These are phyloP conservation scores for Paramecium primaurelia DNA, from an alignment of 73 alveolate genomes.

Conservation along the genomic window DNA sequence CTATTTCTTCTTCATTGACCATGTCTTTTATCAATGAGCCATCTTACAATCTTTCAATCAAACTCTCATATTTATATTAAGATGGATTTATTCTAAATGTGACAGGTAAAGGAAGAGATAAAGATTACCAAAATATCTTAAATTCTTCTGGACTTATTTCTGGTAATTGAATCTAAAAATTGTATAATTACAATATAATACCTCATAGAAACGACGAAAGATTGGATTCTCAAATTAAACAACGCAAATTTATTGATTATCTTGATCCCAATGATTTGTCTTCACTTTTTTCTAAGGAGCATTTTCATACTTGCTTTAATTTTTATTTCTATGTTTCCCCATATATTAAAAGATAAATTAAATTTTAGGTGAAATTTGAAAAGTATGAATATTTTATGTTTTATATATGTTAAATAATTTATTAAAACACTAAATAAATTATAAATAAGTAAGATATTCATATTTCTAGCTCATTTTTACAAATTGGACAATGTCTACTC, in stretches of 20 bases:
- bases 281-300: constrained; percentile 25
- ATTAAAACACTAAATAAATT: not conserved
- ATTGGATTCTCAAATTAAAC: constrained; percentile 11
- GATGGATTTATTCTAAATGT: constrained; percentile 76
- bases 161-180: constrained; percentile 59
- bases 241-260: not conserved
- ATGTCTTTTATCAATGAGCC: constrained; percentile 46
- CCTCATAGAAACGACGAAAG: constrained; percentile 1
- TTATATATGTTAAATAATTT: not conserved
- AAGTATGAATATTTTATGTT: not conserved
- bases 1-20: constrained; percentile 46
- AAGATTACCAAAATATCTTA: constrained; percentile 51
- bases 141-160: constrained; percentile 64
- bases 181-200: not conserved
- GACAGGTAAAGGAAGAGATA: constrained; percentile 77
- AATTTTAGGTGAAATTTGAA: not conserved
- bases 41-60: constrained; percentile 51
- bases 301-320: not conserved
- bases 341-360: not conserved
- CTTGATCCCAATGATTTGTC: constrained; percentile 33
- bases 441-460: not conserved
- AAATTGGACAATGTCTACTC: constrained; percentile 54
- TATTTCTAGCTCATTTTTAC: constrained; percentile 42
- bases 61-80: constrained; percentile 29
- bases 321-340: constrained; percentile 24